A percentile compares a stretch with the other conserved stretches of the same genome.
Evolutionary conservation across 1,139 yeast genomes (phyloP).

Genomic region (Nadsonia starkeyi-henricii): DNA sequence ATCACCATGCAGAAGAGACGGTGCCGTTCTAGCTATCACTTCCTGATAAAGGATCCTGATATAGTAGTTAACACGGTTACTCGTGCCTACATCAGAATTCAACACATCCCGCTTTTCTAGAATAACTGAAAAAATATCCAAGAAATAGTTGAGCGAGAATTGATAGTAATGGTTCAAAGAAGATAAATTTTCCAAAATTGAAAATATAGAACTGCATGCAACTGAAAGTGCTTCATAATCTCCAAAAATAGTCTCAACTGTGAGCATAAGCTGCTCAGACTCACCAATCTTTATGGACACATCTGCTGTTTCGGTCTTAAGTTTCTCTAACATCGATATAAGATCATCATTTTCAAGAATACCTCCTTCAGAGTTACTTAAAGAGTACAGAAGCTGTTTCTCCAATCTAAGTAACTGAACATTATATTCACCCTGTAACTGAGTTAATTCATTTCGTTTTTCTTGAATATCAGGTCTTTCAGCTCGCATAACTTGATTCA

Average conservation of each 20-base stretch:
- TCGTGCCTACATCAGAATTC: constrained; percentile 6
- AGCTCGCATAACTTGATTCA: constrained; percentile 40
- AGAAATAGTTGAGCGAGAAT: constrained; percentile 39
- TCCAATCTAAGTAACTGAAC: constrained; percentile 45
- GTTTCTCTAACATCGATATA: constrained; percentile 42
- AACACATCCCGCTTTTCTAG: neutral
- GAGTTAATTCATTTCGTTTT: constrained; percentile 38
- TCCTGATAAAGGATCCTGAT: constrained; percentile 31
- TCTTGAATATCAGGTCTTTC: constrained; percentile 57
- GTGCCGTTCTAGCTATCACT: constrained; percentile 32
- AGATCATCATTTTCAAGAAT: constrained; percentile 57
- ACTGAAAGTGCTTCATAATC: constrained; percentile 41
- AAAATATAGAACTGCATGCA: constrained; percentile 39
- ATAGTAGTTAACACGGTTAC: constrained; percentile 20
- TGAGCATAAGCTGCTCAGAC: constrained; percentile 38
- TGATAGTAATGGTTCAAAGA: constrained; percentile 39
- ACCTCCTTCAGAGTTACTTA: constrained; percentile 45
- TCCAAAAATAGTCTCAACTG: constrained; percentile 36
- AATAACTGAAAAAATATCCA: constrained; percentile 24
- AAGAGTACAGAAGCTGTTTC: constrained; percentile 40
- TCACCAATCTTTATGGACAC: constrained; percentile 42
- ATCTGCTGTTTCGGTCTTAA: constrained; percentile 49
- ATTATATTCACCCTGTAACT: constrained; percentile 47
- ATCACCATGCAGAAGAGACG: constrained; percentile 39
- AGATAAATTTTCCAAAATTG: constrained; percentile 32